Base-by-base conservation (phyloP, 768 basidiomycete species). In the Phylloporus sp. region DNA sequence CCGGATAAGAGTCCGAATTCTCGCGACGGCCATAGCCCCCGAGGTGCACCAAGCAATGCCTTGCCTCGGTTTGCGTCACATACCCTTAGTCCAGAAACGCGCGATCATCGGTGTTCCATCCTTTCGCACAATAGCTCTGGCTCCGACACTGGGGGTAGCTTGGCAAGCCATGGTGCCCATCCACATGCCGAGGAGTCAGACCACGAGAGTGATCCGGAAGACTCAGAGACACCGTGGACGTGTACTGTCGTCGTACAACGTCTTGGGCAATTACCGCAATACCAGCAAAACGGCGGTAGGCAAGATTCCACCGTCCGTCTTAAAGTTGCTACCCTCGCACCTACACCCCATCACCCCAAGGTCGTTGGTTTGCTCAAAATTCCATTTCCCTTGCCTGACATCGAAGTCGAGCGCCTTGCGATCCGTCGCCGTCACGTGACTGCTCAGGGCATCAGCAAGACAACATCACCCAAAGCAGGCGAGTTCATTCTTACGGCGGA, bases 341-440 rank as follows among this genome's bases (percentile, higher is more conserved):
- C 95, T 22, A 92, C 92, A 8, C 95, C 94, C 22, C 94, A 98
- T 66, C 95, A 98, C 69, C 95, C 95, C 9, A 93, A 95, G 65
- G 88, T 97, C 20, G 88, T 98, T 38, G 87, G 85, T 32, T 83
- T 94, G 72, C 78, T 97, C 59, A 93, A 93, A 68, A 81, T 95
- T 47, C 92, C 95, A 23, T 94, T 88, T 71, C 87, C 91, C 0
- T 77, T 97, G 2, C 86, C 91, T 0, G 87, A 94, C 52, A 75
- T 97, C 18, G 82, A 87, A 56, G 76, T 95, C 20, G 84, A 87
- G 59, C 70, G 67, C 44, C 72, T 85, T 71, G 66, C 66, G 12
- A 69, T 84, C 22, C 72, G 80, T 29, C 79, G 76, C 56, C 74
- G 88, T 42, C 62, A 76, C 42, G 58, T 77, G 60, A 57, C 60